These are phyloP conservation scores for Aspergillus hancockii DNA, from an alignment of 495 filamentous ascomycete species.

Conservation along the genomic window DNA sequence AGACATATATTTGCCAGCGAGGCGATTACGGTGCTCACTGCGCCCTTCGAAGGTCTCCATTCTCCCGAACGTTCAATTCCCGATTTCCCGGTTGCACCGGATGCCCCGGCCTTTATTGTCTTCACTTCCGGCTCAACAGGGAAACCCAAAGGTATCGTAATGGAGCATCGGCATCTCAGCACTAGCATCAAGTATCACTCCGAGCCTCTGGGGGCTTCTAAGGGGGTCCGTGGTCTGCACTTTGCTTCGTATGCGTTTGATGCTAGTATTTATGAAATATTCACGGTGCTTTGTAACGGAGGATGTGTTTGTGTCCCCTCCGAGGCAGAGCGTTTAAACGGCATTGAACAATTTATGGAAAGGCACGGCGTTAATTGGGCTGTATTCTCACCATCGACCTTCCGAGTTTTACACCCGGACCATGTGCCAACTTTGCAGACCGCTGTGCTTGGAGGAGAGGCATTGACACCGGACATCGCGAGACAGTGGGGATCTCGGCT, in stretches of 20 bases:
- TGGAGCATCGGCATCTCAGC: slow-evolving; percentile 27
- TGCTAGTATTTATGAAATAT: slow-evolving; percentile 55
- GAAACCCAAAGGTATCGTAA: slow-evolving; percentile 37
- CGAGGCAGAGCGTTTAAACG: too few species aligned
- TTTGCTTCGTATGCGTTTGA: slow-evolving; percentile 36
- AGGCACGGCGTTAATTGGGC: too few species aligned
- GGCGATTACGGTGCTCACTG: background rate
- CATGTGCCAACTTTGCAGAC: background rate
- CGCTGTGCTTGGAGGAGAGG: background rate
- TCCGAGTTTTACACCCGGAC: background rate
- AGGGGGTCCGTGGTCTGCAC: slow-evolving; percentile 24
- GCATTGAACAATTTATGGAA: too few species aligned
- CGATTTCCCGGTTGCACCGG: background rate
- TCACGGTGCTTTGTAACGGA: slow-evolving; percentile 55
- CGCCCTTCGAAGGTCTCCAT: background rate
- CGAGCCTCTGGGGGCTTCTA: slow-evolving; percentile 18
- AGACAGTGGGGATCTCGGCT: background rate
- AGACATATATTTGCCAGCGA: slow-evolving; percentile 9
- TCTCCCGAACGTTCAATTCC: background rate
- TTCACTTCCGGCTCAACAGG: slow-evolving; percentile 47
- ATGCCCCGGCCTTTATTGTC: slow-evolving; percentile 20
- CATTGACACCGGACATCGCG: background rate
- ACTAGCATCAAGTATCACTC: slow-evolving; percentile 18
- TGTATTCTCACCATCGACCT: slow-evolving; percentile 10
- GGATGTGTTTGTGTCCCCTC: slow-evolving; percentile 59